phyloP scores from a whole-genome alignment of 179 eudicot species.

The Patellifolia procumbens region DNA sequence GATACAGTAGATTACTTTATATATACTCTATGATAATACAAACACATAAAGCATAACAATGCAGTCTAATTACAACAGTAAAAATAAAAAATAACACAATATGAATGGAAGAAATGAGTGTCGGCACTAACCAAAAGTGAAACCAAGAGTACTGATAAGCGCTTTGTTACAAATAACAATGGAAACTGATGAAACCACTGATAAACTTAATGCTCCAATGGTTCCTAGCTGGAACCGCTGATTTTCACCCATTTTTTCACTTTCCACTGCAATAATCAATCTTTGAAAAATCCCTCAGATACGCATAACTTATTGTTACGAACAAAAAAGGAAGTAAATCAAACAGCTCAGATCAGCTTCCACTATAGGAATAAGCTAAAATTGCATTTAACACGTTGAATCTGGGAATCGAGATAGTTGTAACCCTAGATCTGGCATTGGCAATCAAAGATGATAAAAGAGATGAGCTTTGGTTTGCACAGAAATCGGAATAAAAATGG shows the following conservation, averaged over 20 bases:
- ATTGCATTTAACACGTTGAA: not conserved
- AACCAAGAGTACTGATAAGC: conserved; percentile 65
- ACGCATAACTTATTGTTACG: not conserved
- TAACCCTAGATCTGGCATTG: conserved; percentile 16
- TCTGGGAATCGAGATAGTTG: not conserved
- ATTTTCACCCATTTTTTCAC: conserved; percentile 50
- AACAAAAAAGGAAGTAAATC: not conserved
- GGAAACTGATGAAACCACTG: conserved; percentile 68
- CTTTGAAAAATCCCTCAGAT: not conserved
- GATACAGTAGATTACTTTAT: too few species aligned
- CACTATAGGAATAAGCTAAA: not conserved
- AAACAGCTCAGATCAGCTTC: not conserved
- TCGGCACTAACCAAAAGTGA: conserved; percentile 54
- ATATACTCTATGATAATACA: too few species aligned
- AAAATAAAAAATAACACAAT: not conserved
- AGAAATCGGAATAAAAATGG: conserved; percentile 3
- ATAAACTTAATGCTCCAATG: conserved; percentile 61
- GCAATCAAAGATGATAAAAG: not conserved
- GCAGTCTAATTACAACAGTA: not conserved
- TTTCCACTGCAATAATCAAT: not conserved
- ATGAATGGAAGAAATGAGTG: not conserved
- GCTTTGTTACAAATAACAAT: conserved; percentile 78
- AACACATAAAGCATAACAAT: not conserved
- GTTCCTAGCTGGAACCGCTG: conserved; percentile 65
- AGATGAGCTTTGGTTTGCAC: not conserved